Evolutionary conservation across 352 stramenopile species (phyloP), one percentile per base, ranked within the genome.

Genomic region (Pythium aristosporum): DNA sequence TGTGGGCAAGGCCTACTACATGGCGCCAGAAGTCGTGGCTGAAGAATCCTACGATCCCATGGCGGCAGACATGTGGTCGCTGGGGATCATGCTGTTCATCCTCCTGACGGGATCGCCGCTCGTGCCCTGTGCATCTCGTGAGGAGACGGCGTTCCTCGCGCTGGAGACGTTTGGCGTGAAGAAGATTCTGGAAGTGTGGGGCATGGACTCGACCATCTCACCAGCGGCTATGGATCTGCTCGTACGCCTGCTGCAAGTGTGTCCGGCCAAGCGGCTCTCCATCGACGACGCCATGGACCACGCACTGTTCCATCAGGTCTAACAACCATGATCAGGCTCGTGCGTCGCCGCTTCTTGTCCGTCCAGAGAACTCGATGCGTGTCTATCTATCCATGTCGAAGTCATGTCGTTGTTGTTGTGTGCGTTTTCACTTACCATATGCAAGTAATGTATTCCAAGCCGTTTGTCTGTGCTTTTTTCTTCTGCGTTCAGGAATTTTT

Each of bases 51-150:
- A 91, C 52, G 69, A 88, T 30, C 73, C 80, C 3, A 54, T 54
- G 18, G 56, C 74, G 1, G 82, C 80, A 5, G 78, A 91, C 32
- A 72, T 89, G 20, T 91, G 80, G 80, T 91, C 82, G 3, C 59
- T 91, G 8, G 78, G 78, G 2, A 76, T 88, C 44, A 74, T 91
- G 65, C 67, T 82, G 51, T 91, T 89, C 58, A 85, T 89, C 41
- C 57, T 91, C 43, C 42, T 91, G 5, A 87, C 79, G 6, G 82
- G 82, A 1, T 88, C 80, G 13, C 79, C 75, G 18, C 61, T 86
- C 20, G 21, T 87, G 9, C 61, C 69, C 1, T 59, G 80, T 36
- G 79, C 77, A 0, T 76, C 69, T 0, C 44, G 52, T 8, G 64
- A 67, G 0, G 67, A 74, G 9, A 76, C 74, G 53, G 71, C 37